phyloP scores from a whole-genome alignment of 2,329 filamentous ascomycete species.

The Dendryphion nanum region DNA sequence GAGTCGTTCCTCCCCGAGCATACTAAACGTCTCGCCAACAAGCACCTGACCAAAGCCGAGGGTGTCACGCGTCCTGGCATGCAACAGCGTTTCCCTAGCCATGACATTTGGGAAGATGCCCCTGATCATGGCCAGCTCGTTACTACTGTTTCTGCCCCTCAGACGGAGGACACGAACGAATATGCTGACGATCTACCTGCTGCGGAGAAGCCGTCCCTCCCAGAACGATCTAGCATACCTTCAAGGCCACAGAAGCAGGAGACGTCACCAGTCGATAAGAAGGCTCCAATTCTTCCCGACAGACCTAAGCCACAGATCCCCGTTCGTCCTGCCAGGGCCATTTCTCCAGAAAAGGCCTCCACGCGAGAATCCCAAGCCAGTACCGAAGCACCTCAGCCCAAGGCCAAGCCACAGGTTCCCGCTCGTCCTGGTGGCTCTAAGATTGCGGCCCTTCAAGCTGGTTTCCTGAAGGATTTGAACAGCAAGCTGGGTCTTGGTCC shows the following conservation, averaged over 20 bases:
- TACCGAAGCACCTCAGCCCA: conserved; percentile 50
- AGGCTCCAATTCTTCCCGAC: conserved; percentile 54
- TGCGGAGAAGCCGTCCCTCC: conserved; percentile 27
- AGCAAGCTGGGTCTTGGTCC: conserved; percentile 84
- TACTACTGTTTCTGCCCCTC: conserved; percentile 64
- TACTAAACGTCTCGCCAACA: conserved; percentile 59
- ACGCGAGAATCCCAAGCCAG: conserved; percentile 21
- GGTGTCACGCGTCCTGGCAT: conserved; percentile 50
- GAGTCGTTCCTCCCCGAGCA: conserved; percentile 45
- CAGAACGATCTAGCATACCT: conserved; percentile 30
- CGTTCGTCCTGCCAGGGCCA: conserved; percentile 55
- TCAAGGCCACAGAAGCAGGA: conserved; percentile 36
- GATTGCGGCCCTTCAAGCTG: conserved; percentile 85
- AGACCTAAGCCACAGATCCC: conserved; percentile 65
- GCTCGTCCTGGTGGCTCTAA: conserved; percentile 76
- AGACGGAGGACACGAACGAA: conserved; percentile 49
- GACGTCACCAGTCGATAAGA: conserved; percentile 52
- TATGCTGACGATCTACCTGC: conserved; percentile 34
- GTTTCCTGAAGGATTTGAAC: conserved; percentile 91
- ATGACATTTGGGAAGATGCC: conserved; percentile 91
- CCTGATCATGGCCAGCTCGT: conserved; percentile 80
- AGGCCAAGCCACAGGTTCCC: conserved; percentile 81
- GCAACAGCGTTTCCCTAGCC: conserved; percentile 79
- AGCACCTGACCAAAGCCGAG: conserved; percentile 53
- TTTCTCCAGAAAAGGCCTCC: conserved; percentile 40